Conservation (phyloP, 768 basidiomycete genomes). For the Plicaturopsis crispa region DNA sequence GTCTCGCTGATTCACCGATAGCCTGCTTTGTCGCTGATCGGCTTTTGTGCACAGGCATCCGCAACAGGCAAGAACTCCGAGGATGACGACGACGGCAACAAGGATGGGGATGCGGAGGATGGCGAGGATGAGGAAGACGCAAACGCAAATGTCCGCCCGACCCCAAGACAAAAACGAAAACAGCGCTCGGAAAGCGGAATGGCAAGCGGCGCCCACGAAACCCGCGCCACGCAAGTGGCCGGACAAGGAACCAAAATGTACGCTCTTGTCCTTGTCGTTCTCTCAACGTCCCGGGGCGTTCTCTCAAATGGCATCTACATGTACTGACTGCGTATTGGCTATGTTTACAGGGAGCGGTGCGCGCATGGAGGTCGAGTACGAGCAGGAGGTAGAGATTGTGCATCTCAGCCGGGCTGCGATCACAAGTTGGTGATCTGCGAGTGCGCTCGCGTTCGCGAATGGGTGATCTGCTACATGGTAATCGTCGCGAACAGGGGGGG, state of each 20-base stretch:
- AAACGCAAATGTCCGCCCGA: slow-evolving; percentile 13
- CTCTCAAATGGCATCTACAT: no score
- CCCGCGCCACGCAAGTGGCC: slow-evolving; percentile 41
- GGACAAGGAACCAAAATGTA: slow-evolving; percentile 56
- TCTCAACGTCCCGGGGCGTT: slow-evolving; percentile 1
- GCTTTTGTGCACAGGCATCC: slow-evolving; percentile 1
- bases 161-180: slow-evolving; percentile 25
- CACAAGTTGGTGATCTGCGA: slow-evolving; percentile 55
- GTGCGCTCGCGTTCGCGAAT: no score
- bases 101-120: slow-evolving; percentile 30
- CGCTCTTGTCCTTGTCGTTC: slow-evolving; percentile 20
- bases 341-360: slow-evolving; percentile 47
- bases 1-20: background rate
- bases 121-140: slow-evolving; percentile 28
- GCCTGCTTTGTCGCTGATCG: background rate
- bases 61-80: slow-evolving; percentile 29
- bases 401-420: slow-evolving; percentile 44
- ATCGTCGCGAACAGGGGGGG: no score
- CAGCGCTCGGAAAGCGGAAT: slow-evolving; percentile 64
- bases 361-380: slow-evolving; percentile 93
- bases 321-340: no score
- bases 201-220: slow-evolving; percentile 36
- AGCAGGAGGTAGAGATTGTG: slow-evolving; percentile 77
- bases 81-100: slow-evolving; percentile 37
- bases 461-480: no score